phyloP scores from a whole-genome alignment of 805 yeast genomes.

The Myxozyma monticola region DNA sequence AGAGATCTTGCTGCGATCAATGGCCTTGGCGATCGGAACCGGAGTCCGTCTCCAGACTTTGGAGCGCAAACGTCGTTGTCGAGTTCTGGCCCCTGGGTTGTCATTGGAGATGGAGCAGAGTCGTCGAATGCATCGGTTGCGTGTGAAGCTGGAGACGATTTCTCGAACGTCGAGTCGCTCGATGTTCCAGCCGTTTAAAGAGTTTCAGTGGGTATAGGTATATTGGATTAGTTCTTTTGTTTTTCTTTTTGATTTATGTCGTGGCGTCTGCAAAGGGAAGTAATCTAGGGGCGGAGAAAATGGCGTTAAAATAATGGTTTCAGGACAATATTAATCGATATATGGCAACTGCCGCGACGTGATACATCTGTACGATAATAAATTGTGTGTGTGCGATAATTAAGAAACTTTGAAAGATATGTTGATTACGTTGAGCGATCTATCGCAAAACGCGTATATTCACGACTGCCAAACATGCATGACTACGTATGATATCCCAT shows the following conservation, averaged over 20 bases:
- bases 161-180: neutral
- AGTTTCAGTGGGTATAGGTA: neutral
- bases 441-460: no score
- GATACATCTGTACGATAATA: no score
- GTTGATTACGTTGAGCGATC: no score
- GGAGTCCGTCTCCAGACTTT: no score
- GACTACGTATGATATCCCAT: no score
- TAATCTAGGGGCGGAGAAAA: neutral
- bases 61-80: no score
- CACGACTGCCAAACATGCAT: no score
- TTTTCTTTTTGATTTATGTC: neutral
- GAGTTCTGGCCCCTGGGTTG: no score
- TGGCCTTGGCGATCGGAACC: conserved; percentile 8
- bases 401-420: no score
- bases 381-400: no score
- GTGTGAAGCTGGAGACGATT: conserved; percentile 6
- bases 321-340: neutral
- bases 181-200: neutral
- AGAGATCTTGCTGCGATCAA: neutral
- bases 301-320: neutral
- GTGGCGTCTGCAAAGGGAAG: neutral
- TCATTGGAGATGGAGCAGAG: no score
- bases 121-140: conserved; percentile 2
- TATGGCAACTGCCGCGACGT: no score
- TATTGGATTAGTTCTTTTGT: neutral